phyloP scores from a whole-genome alignment of 805 yeast species.

The Candida peoriensis region DNA sequence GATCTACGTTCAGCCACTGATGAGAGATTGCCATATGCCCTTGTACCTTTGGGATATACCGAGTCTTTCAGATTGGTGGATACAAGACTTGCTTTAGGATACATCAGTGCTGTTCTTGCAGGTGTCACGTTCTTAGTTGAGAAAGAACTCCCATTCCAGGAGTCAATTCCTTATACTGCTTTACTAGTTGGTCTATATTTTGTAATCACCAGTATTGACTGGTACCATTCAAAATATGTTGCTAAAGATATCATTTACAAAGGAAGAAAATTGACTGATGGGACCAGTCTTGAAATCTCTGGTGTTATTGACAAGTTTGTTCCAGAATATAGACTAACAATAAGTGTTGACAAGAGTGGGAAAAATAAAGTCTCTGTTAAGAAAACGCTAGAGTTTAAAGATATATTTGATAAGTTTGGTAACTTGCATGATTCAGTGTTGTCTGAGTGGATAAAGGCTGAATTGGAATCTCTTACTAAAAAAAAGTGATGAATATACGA shows the following conservation, averaged over 20 bases:
- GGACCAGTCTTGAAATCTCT: constrained; percentile 23
- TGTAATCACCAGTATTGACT: constrained; percentile 32
- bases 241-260: constrained; percentile 40
- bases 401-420: constrained; percentile 36
- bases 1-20: constrained; percentile 14
- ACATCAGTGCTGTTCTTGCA: constrained; percentile 43
- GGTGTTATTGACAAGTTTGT: constrained; percentile 33
- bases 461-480: constrained; percentile 18
- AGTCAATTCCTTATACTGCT: constrained; percentile 36
- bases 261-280: constrained; percentile 32
- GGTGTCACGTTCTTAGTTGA: constrained; percentile 45
- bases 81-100: constrained; percentile 45
- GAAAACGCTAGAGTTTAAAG: constrained; percentile 25
- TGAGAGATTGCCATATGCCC: constrained; percentile 10
- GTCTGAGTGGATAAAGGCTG: constrained; percentile 32
- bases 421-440: constrained; percentile 38
- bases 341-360: constrained; percentile 23
- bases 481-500: constrained; percentile 13
- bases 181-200: constrained; percentile 36
- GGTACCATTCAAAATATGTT: constrained; percentile 30
- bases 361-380: constrained; percentile 13
- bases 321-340: constrained; percentile 41
- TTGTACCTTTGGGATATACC: constrained; percentile 31
- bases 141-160: constrained; percentile 40
- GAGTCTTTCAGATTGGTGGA: constrained; percentile 40